Evolutionary conservation across 352 stramenopile genomes (phyloP), one percentile per base, ranked within the genome.

Genomic region (Pythium vanterpoolii): DNA sequence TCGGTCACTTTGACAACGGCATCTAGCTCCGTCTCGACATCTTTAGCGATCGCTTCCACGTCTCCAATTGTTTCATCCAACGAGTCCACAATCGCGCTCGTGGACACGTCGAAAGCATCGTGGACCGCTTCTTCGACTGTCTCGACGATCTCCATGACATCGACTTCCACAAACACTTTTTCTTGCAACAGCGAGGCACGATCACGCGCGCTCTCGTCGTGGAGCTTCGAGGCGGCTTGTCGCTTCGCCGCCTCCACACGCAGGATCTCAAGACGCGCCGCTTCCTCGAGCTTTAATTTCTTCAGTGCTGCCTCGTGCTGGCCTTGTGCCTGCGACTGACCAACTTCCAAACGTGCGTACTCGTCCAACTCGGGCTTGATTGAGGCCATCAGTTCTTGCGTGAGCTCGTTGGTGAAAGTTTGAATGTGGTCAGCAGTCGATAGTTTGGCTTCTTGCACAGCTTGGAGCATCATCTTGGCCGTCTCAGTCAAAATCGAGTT

Each of bases 401-500:
- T 27, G 5, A 89, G 38, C 27, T 72, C 26, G 27, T 74, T 62
- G 0, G 67, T 67, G 31, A 69, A 79, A 24, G 60, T 38, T 39
- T 84, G 59, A 23, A 87, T 73, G 11, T 77, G 66, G 11, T 75
- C 60, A 9, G 72, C 43, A 4, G 76, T 74, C 14, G 58, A 55
- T 18, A 69, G 46, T 33, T 81, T 86, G 10, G 73, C 65, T 40
- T 74, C 67, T 5, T 61, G 38, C 5, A 87, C 45, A 8, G 66
- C 71, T 49, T 79, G 52, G 18, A 83, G 51, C 54, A 79, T 71
- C 43, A 69, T 49, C 26, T 47, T 19, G 16, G 60, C 70, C 6
- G 75, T 86, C 18, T 86, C 71, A 0, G 60, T 56, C 30, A 90
- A 50, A 36, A 87, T 71, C 24, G 69, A 71, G 21, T 85, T 62